Evolutionary conservation across 306 rosid genomes (phyloP).

Genomic region (Cicer cuneatum): DNA sequence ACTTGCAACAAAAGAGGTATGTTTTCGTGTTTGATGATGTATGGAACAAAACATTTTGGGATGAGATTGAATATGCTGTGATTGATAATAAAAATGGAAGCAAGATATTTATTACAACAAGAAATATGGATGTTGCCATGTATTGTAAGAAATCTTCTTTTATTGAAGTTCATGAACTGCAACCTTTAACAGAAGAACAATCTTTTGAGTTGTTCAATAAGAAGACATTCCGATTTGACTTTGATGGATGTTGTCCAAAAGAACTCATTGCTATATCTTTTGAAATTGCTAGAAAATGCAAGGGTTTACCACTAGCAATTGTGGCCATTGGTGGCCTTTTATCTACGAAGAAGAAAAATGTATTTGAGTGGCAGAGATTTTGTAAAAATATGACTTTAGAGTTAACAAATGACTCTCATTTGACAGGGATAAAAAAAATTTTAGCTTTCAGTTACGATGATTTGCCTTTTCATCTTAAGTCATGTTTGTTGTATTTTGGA

Average conservation of each 20-base stretch:
- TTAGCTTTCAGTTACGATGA: too few relatives aligned
- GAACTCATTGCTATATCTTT: neutral
- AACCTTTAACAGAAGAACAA: neutral
- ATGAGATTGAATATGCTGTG: neutral
- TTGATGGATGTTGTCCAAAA: neutral
- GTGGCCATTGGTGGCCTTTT: neutral
- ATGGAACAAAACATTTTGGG: neutral
- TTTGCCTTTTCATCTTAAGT: too few relatives aligned
- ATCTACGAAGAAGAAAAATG: neutral
- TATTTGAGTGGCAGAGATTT: neutral
- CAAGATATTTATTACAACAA: conserved; percentile 1
- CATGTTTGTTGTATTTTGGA: too few relatives aligned
- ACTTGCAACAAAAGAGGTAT: neutral
- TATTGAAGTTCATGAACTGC: neutral
- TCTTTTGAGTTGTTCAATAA: neutral
- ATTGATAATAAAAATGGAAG: neutral
- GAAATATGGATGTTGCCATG: neutral
- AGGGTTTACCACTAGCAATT: neutral
- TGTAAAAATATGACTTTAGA: neutral
- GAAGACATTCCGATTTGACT: neutral
- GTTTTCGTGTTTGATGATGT: conserved; percentile 33
- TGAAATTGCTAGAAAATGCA: neutral
- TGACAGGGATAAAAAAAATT: too few relatives aligned
- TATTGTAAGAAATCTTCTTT: neutral
- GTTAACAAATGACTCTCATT: neutral